Evolutionary conservation across 73 alveolate genomes (phyloP), one percentile per base, ranked within the genome.

Genomic region (Paramecium pentaurelia): DNA sequence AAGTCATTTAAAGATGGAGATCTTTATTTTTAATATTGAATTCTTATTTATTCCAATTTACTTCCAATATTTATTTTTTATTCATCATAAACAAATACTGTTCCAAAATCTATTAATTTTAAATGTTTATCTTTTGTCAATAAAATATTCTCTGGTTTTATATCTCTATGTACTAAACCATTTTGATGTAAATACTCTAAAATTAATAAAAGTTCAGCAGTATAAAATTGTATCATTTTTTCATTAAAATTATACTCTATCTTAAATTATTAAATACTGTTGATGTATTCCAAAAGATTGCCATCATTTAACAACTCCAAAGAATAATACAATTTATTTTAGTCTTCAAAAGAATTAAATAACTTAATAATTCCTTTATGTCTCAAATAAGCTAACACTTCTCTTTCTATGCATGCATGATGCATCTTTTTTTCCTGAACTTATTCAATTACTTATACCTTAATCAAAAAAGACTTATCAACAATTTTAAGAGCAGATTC

Each of bases 41-140:
- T 54, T 54, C 70, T 54, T 1, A 54, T 54, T 18, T 54, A 6
- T 18, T 54, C 70, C 9, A 68, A 34, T 28, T 68, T 68, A 28
- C 10, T 6, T 6, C 84, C 49, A 32, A 68, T 68, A 32, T 12
- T 34, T 9, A 68, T 32, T 68, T 68, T 68, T 7, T 20, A 68
- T 22, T 28, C 47, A 34, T 68, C 84, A 37, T 32, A 75, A n/a
- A 75, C 60, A 14, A 37, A 40, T 14, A 40, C 49, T 14, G 88
- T 75, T 22, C 60, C 88, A 75, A 75, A 75, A 75, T 75, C 88
- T 75, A 75, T 75, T 8, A 73, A 38, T 73, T 73, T 73, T 30
- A 73, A 3, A 73, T 73, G 87, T 36, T 73, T 73, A 37, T 73
- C 87, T 73, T 73, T 73, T 22, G 68, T 73, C n/a, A 73, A 16